A percentile compares a stretch with the other conserved stretches of the same genome.
Evolutionary conservation across 495 filamentous ascomycete species (phyloP).

Genomic region (Podospora tetraspora): DNA sequence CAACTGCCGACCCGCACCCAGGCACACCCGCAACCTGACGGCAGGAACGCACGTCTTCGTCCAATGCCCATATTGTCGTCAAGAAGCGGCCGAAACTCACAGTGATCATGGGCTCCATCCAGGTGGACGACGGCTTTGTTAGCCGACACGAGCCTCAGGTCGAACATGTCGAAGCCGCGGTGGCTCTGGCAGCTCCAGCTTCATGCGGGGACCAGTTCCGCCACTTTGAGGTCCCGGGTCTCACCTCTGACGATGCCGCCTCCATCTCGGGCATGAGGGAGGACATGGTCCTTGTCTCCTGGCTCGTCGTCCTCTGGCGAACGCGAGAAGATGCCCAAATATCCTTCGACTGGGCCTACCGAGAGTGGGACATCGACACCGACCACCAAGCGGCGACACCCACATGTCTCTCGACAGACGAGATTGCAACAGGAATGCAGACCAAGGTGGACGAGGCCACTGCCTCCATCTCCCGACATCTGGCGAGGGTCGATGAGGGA

Average conservation of each 20-base stretch:
- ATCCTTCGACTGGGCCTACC: slow-evolving; percentile 38
- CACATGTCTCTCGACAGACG: background rate
- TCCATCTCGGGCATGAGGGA: slow-evolving; percentile 26
- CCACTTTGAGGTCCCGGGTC: background rate
- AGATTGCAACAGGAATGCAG: slow-evolving; percentile 4
- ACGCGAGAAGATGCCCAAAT: slow-evolving; percentile 35
- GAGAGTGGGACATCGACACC: background rate
- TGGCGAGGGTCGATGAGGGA: background rate
- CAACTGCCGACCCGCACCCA: background rate
- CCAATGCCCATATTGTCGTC: background rate
- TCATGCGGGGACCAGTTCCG: background rate
- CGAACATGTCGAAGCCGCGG: background rate
- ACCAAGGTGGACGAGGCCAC: slow-evolving; percentile 1
- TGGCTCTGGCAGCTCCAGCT: background rate
- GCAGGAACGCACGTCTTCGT: background rate
- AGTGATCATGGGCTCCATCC: background rate
- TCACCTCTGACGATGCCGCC: background rate
- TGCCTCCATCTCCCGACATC: slow-evolving; percentile 8
- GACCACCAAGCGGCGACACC: background rate
- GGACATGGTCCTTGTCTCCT: slow-evolving; percentile 40
- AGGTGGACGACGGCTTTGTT: background rate
- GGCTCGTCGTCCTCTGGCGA: slow-evolving; percentile 39
- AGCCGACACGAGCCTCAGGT: background rate
- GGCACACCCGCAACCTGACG: background rate
- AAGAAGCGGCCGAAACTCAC: background rate